A percentile compares a stretch with the other conserved stretches of the same genome.
These are phyloP conservation scores for Sextonia rubra DNA, from an alignment of 164 flowering plant species.

Conservation along the genomic window DNA sequence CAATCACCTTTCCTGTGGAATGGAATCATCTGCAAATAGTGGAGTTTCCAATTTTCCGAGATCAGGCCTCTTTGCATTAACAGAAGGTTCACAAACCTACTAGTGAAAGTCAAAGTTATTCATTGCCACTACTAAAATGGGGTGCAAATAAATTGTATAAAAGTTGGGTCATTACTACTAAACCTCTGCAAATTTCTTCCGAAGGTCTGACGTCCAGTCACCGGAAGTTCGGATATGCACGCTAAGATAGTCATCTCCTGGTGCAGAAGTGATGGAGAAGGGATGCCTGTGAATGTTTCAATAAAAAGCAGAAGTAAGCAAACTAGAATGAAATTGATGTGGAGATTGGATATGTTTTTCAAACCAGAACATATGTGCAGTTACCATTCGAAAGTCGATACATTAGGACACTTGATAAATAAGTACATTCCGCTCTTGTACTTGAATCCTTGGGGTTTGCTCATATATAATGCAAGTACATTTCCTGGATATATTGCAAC, in stretches of 20 bases:
- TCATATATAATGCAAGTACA: conserved; percentile 79
- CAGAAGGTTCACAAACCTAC: conserved; percentile 62
- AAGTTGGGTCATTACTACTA: background rate
- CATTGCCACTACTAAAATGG: background rate
- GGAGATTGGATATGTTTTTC: background rate
- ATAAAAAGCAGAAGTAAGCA: background rate
- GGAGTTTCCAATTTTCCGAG: conserved; percentile 62
- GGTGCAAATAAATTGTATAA: background rate
- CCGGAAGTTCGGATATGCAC: conserved; percentile 80
- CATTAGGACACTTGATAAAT: conserved; percentile 79
- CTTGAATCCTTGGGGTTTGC: conserved; percentile 78
- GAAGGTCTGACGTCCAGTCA: conserved; percentile 85
- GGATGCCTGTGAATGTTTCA: conserved; percentile 67
- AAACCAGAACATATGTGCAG: background rate
- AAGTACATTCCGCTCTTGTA: conserved; percentile 96
- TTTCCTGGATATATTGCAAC: conserved; percentile 77
- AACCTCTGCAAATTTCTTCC: conserved; percentile 57
- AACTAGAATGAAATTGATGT: background rate
- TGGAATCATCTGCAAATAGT: conserved; percentile 27
- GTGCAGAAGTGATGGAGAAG: conserved; percentile 96
- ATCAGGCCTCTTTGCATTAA: conserved; percentile 29
- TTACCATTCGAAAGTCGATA: conserved; percentile 88
- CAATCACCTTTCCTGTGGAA: conserved; percentile 31
- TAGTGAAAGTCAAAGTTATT: background rate
- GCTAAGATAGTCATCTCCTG: conserved; percentile 79